Evolutionary conservation across 805 yeast genomes (phyloP).

Genomic region (Metschnikowia corniflorae): DNA sequence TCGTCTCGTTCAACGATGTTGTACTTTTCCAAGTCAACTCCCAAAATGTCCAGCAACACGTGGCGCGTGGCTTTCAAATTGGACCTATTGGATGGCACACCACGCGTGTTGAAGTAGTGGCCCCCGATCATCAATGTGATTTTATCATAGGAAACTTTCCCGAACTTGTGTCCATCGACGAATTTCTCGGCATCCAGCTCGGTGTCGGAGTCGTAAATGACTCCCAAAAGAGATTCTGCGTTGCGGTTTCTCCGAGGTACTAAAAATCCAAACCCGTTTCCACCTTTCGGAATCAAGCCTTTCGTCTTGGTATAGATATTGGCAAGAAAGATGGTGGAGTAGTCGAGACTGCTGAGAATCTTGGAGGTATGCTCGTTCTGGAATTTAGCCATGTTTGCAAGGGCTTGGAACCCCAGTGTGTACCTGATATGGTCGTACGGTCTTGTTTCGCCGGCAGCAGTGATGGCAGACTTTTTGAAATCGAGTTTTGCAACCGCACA

Average conservation of each 20-base stretch:
- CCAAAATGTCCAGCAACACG: slow-evolving; percentile 24
- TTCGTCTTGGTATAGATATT: slow-evolving; percentile 53
- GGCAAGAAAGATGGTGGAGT: slow-evolving; percentile 56
- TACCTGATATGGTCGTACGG: slow-evolving; percentile 56
- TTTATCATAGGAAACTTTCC: slow-evolving; percentile 49
- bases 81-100: slow-evolving; percentile 29
- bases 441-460: background rate
- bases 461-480: slow-evolving; percentile 14
- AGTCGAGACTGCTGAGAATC: slow-evolving; percentile 28
- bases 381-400: slow-evolving; percentile 28
- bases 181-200: slow-evolving; percentile 45
- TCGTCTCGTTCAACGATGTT: slow-evolving; percentile 29
- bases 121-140: slow-evolving; percentile 93
- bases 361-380: slow-evolving; percentile 6
- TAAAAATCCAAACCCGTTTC: slow-evolving; percentile 82
- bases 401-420: slow-evolving; percentile 47
- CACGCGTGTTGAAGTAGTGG: slow-evolving; percentile 39
- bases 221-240: slow-evolving; percentile 67
- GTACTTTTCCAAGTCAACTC: slow-evolving; percentile 20
- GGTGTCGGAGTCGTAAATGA: slow-evolving; percentile 85
- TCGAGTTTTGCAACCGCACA: slow-evolving; percentile 22
- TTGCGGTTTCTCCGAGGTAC: slow-evolving; percentile 58
- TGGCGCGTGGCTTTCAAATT: slow-evolving; percentile 26
- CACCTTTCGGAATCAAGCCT: slow-evolving; percentile 32
- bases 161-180: slow-evolving; percentile 14